Conservation (phyloP, 306 rosid genomes). For the Geum urbanum region DNA sequence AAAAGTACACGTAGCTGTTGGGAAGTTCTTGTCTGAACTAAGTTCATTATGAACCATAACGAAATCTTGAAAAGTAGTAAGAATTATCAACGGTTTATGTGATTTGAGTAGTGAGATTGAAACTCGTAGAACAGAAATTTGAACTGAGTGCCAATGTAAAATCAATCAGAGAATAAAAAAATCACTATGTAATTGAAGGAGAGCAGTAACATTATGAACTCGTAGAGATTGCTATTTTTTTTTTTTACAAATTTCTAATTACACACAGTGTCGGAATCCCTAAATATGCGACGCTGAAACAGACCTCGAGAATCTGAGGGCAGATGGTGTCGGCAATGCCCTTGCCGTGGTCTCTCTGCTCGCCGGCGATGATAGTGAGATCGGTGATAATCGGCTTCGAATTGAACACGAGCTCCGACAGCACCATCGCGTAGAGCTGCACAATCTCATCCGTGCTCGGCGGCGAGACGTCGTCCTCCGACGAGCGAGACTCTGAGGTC, state of each 20-base stretch:
- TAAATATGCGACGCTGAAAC: constrained; percentile 15
- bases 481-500: constrained; percentile 50
- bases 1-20: too few species aligned
- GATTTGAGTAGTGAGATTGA: too few species aligned
- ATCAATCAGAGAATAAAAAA: background rate
- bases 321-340: constrained; percentile 90
- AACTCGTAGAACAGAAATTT: too few species aligned
- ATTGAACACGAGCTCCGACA: constrained; percentile 71
- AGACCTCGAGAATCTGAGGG: constrained; percentile 87
- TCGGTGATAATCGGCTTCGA: constrained; percentile 88
- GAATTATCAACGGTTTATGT: too few species aligned
- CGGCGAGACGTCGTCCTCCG: constrained; percentile 37
- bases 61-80: too few species aligned
- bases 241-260: too few species aligned
- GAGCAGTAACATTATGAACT: constrained; percentile 2
- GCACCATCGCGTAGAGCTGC: constrained; percentile 55
- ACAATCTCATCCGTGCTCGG: constrained; percentile 68
- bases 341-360: constrained; percentile 69
- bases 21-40: too few species aligned
- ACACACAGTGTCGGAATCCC: too few species aligned
- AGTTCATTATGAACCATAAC: too few species aligned
- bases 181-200: background rate
- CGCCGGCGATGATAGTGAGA: constrained; percentile 87
- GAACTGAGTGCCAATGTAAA: background rate
- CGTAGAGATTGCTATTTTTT: background rate